Percentiles rank a stretch among this genome's conserved stretches.
phyloP scores from a whole-genome alignment of 768 basidiomycete species.

The Holtermanniella nyarrowii region DNA sequence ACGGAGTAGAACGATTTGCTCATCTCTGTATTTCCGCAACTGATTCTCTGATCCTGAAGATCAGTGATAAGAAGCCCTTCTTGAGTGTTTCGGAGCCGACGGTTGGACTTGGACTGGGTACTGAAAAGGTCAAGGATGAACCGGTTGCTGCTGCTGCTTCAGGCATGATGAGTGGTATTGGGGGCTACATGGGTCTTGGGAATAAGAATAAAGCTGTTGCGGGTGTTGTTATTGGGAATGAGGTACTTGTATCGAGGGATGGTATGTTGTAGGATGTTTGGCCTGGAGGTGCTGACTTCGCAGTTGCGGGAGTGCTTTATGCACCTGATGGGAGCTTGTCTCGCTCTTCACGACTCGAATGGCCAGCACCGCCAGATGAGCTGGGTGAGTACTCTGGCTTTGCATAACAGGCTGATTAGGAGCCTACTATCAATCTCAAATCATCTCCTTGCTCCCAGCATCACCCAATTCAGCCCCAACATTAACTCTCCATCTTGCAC shows the following conservation, averaged over 20 bases:
- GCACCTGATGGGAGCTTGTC: slow-evolving; percentile 31
- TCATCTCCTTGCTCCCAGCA: slow-evolving; percentile 26
- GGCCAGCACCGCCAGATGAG: slow-evolving; percentile 34
- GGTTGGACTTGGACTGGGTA: slow-evolving; percentile 14
- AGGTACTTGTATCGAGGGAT: slow-evolving; percentile 29
- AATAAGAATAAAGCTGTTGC: slow-evolving; percentile 25
- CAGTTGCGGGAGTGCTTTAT: slow-evolving; percentile 30
- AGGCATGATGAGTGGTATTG: slow-evolving; percentile 28
- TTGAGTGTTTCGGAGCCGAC: slow-evolving; percentile 25
- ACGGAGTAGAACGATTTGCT: slow-evolving; percentile 55
- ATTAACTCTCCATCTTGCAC: slow-evolving; percentile 13
- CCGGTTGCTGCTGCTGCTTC: background rate
- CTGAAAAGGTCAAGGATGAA: background rate
- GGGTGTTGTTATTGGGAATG: slow-evolving; percentile 24
- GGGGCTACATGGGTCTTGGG: slow-evolving; percentile 38
- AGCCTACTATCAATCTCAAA: slow-evolving; percentile 33
- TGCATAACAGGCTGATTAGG: background rate
- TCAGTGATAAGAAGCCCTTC: slow-evolving; percentile 14
- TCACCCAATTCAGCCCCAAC: slow-evolving; percentile 6
- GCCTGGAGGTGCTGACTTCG: no score
- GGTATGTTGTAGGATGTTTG: no score
- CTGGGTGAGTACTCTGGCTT: slow-evolving; percentile 13
- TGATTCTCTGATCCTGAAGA: slow-evolving; percentile 24
- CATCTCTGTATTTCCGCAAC: slow-evolving; percentile 44
- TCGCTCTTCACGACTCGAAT: slow-evolving; percentile 21